Conservation (phyloP, 306 rosid species). For the Benincasa hispida region DNA sequence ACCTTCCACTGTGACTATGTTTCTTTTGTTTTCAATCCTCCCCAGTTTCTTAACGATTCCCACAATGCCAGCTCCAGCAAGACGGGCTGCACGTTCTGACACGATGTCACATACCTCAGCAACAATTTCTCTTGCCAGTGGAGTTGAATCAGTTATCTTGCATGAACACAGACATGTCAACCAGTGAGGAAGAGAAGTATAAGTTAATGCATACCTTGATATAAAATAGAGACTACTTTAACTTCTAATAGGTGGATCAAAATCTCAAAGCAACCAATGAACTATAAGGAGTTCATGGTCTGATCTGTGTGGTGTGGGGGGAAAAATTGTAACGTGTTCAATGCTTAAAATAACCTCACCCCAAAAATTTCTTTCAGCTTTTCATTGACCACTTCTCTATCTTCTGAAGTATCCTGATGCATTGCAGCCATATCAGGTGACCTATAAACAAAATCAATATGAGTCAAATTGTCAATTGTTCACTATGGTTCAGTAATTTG, state of each 20-base stretch:
- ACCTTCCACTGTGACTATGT: constrained; percentile 52
- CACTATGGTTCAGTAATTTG: neutral
- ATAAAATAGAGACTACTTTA: neutral
- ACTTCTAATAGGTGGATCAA: neutral
- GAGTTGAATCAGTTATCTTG: constrained; percentile 29
- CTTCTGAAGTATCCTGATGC: constrained; percentile 70
- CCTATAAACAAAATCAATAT: constrained; percentile 17
- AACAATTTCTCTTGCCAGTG: constrained; percentile 38
- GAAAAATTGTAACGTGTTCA: neutral
- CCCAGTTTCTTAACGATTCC: constrained; percentile 51
- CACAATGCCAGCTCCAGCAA: constrained; percentile 61
- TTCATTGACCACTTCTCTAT: constrained; percentile 38
- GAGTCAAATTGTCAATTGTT: neutral
- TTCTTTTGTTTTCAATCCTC: constrained; percentile 37
- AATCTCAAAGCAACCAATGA: neutral
- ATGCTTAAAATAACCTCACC: constrained; percentile 21
- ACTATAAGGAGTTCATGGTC: neutral
- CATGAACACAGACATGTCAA: neutral
- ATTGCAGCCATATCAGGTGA: constrained; percentile 57
- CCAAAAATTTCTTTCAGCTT: constrained; percentile 45
- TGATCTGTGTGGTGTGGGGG: neutral
- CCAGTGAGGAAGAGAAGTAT: neutral
- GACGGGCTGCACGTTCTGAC: constrained; percentile 51
- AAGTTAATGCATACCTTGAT: neutral
- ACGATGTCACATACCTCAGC: constrained; percentile 64